Base-by-base conservation (phyloP, 371 early-diverging fungal genomes). In the Syncephalastrum racemosum region DNA sequence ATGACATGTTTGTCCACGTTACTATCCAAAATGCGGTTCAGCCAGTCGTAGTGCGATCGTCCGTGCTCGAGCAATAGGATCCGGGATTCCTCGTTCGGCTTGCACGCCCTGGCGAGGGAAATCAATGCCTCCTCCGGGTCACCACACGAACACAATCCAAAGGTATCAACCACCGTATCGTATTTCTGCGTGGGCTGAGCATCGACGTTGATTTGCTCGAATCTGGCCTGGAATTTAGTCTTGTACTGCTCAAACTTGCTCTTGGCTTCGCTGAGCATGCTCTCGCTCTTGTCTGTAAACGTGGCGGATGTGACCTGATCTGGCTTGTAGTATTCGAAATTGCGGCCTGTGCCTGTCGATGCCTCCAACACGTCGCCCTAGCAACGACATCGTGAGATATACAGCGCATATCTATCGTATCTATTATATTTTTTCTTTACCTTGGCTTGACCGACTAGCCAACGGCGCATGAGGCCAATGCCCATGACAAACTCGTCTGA, bases 21-120 rank as follows among this genome's bases (percentile, higher is more conserved):
- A 54, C 80, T 86, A 42, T 91, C 90, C 58, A 93, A 68, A 31
- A 84, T 66, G 5, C 72, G 64, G 68, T 92, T 86, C 56, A 92
- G 61, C 75, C 83, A 89, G 15, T 72, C 79, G 67, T 81, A 85
- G 46, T 73, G 62, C 4, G 82, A 77, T 20, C 85, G 73, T 0
- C 94, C 94, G 59, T 94, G 94, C 64, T 94, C 91, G 54, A 94
- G 59, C 49, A 94, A 66, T 53, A 91, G 46, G 7, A 94, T 64
- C 31, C 75, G 67, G 1, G 91, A 91, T 22, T 81, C 81, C 13
- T 62, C 63, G 13, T 65, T 67, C 6, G 40, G 53, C 53, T 81
- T 81, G 43, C 80, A 75, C 4, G 83, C 79, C 23, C 89, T 79
- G 16, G 73, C 78, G 74, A 92, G 68, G 45, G 89, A 87, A 39